Percentiles rank a stretch among this genome's conserved stretches.
phyloP scores from a whole-genome alignment of 805 yeast genomes.

The Pichia manshurica region DNA sequence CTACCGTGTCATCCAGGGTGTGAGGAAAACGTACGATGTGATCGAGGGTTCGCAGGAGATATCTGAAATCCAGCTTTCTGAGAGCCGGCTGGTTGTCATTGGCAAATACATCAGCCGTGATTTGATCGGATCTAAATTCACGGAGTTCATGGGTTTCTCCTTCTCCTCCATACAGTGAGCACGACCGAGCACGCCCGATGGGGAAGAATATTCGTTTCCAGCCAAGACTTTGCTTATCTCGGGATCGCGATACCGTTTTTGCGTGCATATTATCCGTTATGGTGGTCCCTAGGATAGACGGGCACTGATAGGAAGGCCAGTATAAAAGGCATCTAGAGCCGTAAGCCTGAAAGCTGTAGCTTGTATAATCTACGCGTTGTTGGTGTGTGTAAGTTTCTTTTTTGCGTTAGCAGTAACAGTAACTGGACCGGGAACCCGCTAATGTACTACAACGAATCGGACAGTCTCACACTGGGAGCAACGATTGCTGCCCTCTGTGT shows the following conservation, averaged over 20 bases:
- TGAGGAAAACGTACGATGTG: constrained; percentile 84
- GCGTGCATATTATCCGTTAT: no score
- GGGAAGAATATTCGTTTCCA: no score
- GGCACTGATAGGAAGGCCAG: no score
- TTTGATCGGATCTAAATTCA: constrained; percentile 10
- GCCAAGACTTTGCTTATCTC: not conserved
- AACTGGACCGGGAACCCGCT: no score
- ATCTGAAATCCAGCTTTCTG: constrained; percentile 14
- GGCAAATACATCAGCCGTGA: constrained; percentile 24
- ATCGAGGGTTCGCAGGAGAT: constrained; percentile 34
- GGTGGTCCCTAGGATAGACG: no score
- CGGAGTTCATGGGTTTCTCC: constrained; percentile 7
- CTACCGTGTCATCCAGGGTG: constrained; percentile 78
- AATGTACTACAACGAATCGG: not conserved
- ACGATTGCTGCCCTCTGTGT: constrained; percentile 13
- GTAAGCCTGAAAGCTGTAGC: no score
- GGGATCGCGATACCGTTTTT: constrained; percentile 1
- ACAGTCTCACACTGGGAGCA: not conserved
- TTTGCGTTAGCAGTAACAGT: no score
- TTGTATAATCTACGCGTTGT: no score
- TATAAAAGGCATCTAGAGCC: no score
- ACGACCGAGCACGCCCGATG: no score
- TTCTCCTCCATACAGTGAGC: no score
- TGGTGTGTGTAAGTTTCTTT: no score
- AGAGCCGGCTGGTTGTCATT: constrained; percentile 27